These are phyloP conservation scores for Medicago truncatula DNA, from an alignment of 306 rosid species.

Conservation along the genomic window MtrunA17r5.0-ANR NC_053042.1:46011001-46011500, in stretches of 20 bases:
- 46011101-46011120: too few species aligned
- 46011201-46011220: too few species aligned
- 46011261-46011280: background rate
- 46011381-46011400: constrained; percentile 16
- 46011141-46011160: too few species aligned
- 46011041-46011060: too few species aligned
- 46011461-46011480: background rate
- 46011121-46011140: too few species aligned
- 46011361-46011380: background rate
- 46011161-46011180: too few species aligned
- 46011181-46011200: too few species aligned
- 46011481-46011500: constrained; percentile 7
- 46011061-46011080: too few species aligned
- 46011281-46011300: background rate
- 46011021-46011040: too few species aligned
- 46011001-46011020: constrained; percentile 12
- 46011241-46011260: constrained; percentile 12
- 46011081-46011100: too few species aligned
- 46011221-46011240: constrained; percentile 15
- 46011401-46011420: background rate
- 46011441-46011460: constrained; percentile 28
- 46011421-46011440: background rate
- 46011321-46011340: background rate
- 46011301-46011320: background rate
- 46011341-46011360: background rate